Conservation (phyloP, 2,329 filamentous ascomycete genomes). For the Pezicula neosporulosa region DNA sequence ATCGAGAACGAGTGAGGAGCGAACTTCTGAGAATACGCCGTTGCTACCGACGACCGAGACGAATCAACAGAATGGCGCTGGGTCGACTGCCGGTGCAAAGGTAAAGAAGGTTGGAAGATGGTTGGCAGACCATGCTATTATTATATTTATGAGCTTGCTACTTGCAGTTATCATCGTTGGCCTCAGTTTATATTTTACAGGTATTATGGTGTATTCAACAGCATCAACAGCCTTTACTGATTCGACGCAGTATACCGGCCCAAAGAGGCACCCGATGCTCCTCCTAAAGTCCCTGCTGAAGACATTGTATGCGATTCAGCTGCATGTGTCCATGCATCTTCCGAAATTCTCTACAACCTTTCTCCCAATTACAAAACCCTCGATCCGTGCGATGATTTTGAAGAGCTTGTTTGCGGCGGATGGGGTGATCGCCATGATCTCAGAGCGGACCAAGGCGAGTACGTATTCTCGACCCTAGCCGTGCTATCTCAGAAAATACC, state of each 20-base stretch:
- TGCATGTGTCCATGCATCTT: constrained; percentile 60
- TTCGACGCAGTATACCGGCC: constrained; percentile 9
- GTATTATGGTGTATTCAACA: constrained; percentile 8
- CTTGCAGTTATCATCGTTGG: constrained; percentile 21
- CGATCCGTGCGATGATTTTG: constrained; percentile 68
- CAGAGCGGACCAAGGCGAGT: constrained; percentile 56
- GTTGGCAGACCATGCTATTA: constrained; percentile 19
- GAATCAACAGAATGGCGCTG: not conserved
- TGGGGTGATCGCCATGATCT: constrained; percentile 64
- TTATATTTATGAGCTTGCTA: constrained; percentile 19
- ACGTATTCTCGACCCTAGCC: no score
- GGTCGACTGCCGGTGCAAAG: not conserved
- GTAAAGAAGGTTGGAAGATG: constrained; percentile 12
- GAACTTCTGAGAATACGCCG: constrained; percentile 13
- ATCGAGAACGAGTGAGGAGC: constrained; percentile 2
- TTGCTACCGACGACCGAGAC: constrained; percentile 14
- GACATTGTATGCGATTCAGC: constrained; percentile 48
- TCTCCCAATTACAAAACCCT: constrained; percentile 58
- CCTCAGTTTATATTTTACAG: constrained; percentile 20
- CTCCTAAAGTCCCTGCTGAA: not conserved
- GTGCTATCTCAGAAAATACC: no score
- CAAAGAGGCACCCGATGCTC: constrained; percentile 4
- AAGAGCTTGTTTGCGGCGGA: constrained; percentile 64
- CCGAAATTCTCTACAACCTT: constrained; percentile 58
- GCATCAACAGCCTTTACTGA: constrained; percentile 3